Evolutionary conservation across 768 basidiomycete genomes (phyloP), one percentile per base, ranked within the genome.

Genomic region (Kwoniella botswanensis): DNA sequence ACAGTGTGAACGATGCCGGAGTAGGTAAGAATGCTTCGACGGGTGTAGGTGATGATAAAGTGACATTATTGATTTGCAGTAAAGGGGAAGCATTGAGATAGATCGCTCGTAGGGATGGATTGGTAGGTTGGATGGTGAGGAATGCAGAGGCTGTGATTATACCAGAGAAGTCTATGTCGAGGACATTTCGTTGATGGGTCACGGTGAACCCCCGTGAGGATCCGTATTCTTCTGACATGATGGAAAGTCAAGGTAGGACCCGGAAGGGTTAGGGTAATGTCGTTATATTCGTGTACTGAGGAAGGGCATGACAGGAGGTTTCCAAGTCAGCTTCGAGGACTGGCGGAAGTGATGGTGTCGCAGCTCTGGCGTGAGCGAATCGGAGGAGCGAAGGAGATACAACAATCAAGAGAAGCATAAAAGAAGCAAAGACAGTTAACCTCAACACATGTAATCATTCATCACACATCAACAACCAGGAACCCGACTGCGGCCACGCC

Each of bases 141-240:
- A 96, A 93, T 12, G 94, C 96, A 82, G 94, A 94, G 71, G 92
- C 94, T 88, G 91, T 92, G 78, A 94, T 87, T 80, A 87, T 87
- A 22, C 96, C 96, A 9, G 90, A 88, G 83, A 97, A 94, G 86
- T 95, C 93, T 71, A 98, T 89, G 85, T 96, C 93, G 75, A 98
- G 86, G 72, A 93, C 92, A 62, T 97, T 94, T 83, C 93, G 93
- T 88, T 98, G 96, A 85, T 96, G 92, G 85, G 91, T 59, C 17
- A 71, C 50, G 35, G 58, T 63, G 57, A 66, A 71, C 22, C 74
- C 70, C 29, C 68, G 50, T 46, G 63, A 57, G 44, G 63, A 6
- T 11, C 60, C 52, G 24, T 57, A 50, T 21, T 41, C 42, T 35
- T 67, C 65, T 59, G 55, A 53, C 13, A 41, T 41, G 12, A 24